Conservation (phyloP, 148 eudicot genomes). For the Suaeda aralocaspica region DNA sequence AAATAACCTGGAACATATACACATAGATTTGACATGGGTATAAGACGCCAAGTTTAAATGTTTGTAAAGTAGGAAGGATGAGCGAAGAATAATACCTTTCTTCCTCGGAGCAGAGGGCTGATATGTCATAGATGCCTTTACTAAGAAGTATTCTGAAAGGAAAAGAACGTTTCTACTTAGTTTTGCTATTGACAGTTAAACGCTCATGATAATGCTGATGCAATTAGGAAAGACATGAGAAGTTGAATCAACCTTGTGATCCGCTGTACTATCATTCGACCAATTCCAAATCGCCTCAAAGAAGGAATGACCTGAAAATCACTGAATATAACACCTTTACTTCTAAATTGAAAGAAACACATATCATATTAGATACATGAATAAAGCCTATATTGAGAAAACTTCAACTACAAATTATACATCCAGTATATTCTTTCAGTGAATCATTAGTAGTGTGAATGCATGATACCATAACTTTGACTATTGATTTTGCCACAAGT, state of each 20-base stretch:
- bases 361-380: no score
- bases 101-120: constrained; percentile 66
- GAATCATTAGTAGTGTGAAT: no score
- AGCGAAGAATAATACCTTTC: constrained; percentile 44
- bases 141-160: constrained; percentile 62
- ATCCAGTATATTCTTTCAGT: no score
- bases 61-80: background rate
- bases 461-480: no score
- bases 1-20: constrained; percentile 42
- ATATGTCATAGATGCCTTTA: constrained; percentile 71
- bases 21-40: background rate
- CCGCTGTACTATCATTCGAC: constrained; percentile 55
- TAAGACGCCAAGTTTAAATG: background rate
- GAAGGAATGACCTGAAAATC: constrained; percentile 69
- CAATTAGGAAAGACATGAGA: background rate
- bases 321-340: constrained; percentile 18
- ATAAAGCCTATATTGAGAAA: no score
- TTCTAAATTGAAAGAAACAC: background rate
- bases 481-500: no score
- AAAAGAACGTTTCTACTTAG: no score
- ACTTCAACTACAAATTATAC: no score
- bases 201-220: background rate
- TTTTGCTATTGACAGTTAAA: no score
- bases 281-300: constrained; percentile 68
- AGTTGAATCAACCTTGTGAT: constrained; percentile 59